Evolutionary conservation across 495 filamentous ascomycete genomes (phyloP).

Genomic region (Lindgomyces ingoldianus): DNA sequence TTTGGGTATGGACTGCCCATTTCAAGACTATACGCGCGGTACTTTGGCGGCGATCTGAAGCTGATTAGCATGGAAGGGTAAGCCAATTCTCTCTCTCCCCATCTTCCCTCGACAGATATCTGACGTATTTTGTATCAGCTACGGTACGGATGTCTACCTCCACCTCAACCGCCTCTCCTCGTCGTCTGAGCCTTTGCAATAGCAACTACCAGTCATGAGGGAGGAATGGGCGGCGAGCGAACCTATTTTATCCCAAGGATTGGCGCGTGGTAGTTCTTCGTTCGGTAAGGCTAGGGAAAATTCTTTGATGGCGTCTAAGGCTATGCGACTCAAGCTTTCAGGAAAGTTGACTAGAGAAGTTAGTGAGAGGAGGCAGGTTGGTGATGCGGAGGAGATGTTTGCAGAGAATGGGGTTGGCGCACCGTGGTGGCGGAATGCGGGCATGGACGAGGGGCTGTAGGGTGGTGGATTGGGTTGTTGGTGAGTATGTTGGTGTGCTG

Average conservation of each 20-base stretch:
- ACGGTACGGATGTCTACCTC: conserved; percentile 97
- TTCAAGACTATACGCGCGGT: conserved; percentile 87
- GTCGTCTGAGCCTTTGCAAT: conserved; percentile 95
- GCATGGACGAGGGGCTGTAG: conserved; percentile 47
- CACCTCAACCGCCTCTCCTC: conserved; percentile 94
- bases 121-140: conserved; percentile 55
- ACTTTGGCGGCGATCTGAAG: conserved; percentile 96
- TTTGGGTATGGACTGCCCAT: conserved; percentile 97
- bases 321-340: conserved; percentile 59
- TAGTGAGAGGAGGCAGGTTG: conserved; percentile 82
- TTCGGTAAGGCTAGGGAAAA: no score
- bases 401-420: conserved; percentile 39
- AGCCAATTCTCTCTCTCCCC: conserved; percentile 43
- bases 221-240: conserved; percentile 56
- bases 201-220: conserved; percentile 97
- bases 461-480: background rate
- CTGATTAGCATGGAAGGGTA: conserved; percentile 99
- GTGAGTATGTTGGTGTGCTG: no score
- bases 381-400: conserved; percentile 73
- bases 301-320: conserved; percentile 36
- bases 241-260: conserved; percentile 66
- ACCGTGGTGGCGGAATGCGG: conserved; percentile 45
- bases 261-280: conserved; percentile 57
- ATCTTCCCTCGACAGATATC: background rate
- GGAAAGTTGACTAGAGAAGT: conserved; percentile 66